These are phyloP conservation scores for Phytopythium boreale DNA, from an alignment of 352 stramenopile species.

Conservation along the genomic window DNA sequence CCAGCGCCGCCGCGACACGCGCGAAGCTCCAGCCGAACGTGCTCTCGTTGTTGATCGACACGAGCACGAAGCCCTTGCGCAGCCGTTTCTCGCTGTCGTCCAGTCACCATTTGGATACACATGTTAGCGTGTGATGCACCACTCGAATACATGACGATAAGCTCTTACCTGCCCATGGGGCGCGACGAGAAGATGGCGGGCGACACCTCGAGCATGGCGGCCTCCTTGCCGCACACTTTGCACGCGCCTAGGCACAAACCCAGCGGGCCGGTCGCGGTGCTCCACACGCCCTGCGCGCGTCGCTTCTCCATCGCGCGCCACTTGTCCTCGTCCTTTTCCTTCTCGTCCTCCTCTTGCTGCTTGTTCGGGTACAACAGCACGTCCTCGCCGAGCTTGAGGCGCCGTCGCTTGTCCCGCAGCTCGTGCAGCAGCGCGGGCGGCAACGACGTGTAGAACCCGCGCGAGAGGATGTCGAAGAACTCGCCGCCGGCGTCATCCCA, in stretches of 20 bases:
- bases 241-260: slow-evolving; percentile 52
- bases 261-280: slow-evolving; percentile 48
- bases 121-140: too few relatives aligned
- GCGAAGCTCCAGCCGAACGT: slow-evolving; percentile 62
- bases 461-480: slow-evolving; percentile 55
- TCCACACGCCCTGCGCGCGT: slow-evolving; percentile 67
- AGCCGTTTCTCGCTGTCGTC: slow-evolving; percentile 60
- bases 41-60: slow-evolving; percentile 77
- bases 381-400: slow-evolving; percentile 12
- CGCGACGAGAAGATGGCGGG: slow-evolving; percentile 64
- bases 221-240: slow-evolving; percentile 57
- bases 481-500: slow-evolving; percentile 71
- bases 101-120: too few relatives aligned
- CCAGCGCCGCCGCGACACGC: slow-evolving; percentile 47
- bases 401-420: slow-evolving; percentile 29
- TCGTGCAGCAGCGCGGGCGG: slow-evolving; percentile 40
- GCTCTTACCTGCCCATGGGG: slow-evolving; percentile 10
- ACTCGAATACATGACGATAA: too few relatives aligned
- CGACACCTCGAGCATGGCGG: slow-evolving; percentile 62
- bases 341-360: slow-evolving; percentile 11
- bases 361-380: slow-evolving; percentile 8
- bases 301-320: slow-evolving; percentile 41
- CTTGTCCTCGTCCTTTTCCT: slow-evolving; percentile 25
- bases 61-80: slow-evolving; percentile 70
- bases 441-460: slow-evolving; percentile 65